These are phyloP conservation scores for Corymbia calophylla DNA, from an alignment of 441 rosid species.

Conservation along the genomic window DNA sequence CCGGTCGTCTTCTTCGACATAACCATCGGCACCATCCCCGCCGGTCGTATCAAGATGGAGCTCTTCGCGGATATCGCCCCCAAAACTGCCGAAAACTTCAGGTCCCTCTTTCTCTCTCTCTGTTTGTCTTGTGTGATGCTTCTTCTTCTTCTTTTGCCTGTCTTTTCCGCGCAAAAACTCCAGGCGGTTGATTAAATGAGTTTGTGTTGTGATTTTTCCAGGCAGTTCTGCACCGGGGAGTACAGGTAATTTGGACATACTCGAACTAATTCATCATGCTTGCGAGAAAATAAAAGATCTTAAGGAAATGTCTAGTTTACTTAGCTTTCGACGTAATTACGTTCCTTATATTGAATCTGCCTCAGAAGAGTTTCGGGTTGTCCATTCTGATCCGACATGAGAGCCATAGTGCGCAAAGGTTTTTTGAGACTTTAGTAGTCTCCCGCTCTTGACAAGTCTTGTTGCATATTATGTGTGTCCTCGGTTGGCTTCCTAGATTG, in stretches of 20 bases:
- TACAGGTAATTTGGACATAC: conserved; percentile 34
- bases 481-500: background rate
- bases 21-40: conserved; percentile 85
- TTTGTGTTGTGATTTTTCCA: conserved; percentile 13
- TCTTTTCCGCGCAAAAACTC: background rate
- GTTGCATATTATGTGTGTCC: background rate
- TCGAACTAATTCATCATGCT: background rate
- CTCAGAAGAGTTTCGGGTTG: background rate
- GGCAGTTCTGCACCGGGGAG: conserved; percentile 98
- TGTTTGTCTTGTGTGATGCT: background rate
- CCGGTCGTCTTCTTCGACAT: conserved; percentile 92
- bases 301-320: background rate
- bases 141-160: background rate
- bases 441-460: background rate
- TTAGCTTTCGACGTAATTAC: background rate
- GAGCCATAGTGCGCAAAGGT: background rate
- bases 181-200: background rate
- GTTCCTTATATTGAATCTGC: accelerated
- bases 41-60: conserved; percentile 97
- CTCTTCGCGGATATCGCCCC: conserved; percentile 92
- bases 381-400: background rate
- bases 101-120: conserved; percentile 16
- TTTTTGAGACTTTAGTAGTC: background rate
- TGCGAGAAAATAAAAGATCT: background rate
- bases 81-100: conserved; percentile 91